phyloP scores from a whole-genome alignment of 2,329 filamentous ascomycete genomes.

The Proliferodiscus dingleyae region DNA sequence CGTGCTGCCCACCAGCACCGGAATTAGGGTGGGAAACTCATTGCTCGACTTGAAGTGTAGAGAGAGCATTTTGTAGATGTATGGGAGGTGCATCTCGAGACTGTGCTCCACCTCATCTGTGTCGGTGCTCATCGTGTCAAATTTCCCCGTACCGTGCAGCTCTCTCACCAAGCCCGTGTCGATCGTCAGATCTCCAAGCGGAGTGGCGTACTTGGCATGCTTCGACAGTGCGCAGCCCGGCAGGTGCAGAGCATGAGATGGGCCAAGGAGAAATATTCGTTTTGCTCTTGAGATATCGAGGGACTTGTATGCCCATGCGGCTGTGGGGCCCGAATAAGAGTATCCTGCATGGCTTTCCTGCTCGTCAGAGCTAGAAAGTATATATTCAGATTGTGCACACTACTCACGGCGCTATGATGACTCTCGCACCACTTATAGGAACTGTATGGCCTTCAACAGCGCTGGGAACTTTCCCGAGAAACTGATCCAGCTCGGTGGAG shows the following conservation, averaged over 20 bases:
- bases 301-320: constrained; percentile 89
- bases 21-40: constrained; percentile 70
- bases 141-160: constrained; percentile 49
- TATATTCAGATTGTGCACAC: background rate
- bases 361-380: constrained; percentile 6
- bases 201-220: constrained; percentile 67
- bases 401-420: constrained; percentile 89
- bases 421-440: constrained; percentile 69
- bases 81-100: constrained; percentile 93
- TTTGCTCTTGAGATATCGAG: constrained; percentile 79
- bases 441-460: constrained; percentile 55
- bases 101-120: constrained; percentile 84
- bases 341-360: constrained; percentile 81
- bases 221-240: constrained; percentile 70
- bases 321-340: constrained; percentile 82
- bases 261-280: constrained; percentile 86
- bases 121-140: constrained; percentile 57
- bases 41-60: constrained; percentile 45
- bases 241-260: constrained; percentile 84
- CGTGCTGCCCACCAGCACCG: constrained; percentile 80
- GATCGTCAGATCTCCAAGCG: constrained; percentile 64
- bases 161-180: constrained; percentile 52
- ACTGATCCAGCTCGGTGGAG: constrained; percentile 64
- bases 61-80: constrained; percentile 73
- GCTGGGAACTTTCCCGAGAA: constrained; percentile 66